Conservation (phyloP, 2,329 filamentous ascomycete genomes). For the Fusarium ambrosium region DNA sequence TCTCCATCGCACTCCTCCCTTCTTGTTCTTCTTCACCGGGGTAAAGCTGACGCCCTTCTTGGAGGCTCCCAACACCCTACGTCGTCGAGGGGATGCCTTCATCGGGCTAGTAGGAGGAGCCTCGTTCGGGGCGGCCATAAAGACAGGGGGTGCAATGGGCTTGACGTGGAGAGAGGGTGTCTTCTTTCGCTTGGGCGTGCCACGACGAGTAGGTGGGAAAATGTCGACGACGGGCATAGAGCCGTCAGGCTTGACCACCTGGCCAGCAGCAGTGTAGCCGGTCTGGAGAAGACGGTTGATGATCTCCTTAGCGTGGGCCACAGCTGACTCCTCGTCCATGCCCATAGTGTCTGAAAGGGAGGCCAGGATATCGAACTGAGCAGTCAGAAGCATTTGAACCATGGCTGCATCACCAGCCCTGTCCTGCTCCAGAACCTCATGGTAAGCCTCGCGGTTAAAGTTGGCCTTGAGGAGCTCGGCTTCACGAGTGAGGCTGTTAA, state of each 20-base stretch:
- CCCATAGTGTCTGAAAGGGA: slow-evolving; percentile 84
- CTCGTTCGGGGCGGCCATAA: slow-evolving; percentile 53
- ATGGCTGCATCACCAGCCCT: slow-evolving; percentile 82
- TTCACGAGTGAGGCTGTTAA: slow-evolving; percentile 81
- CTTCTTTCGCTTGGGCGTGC: slow-evolving; percentile 83
- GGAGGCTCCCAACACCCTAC: slow-evolving; percentile 71
- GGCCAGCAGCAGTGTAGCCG: slow-evolving; percentile 80
- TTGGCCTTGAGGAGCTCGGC: slow-evolving; percentile 87
- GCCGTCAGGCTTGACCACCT: slow-evolving; percentile 92
- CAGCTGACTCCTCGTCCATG: slow-evolving; percentile 87
- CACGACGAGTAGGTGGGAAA: slow-evolving; percentile 77
- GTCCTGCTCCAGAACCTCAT: slow-evolving; percentile 85
- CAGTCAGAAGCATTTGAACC: slow-evolving; percentile 86
- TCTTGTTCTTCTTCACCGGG: slow-evolving; percentile 81
- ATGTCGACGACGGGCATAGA: slow-evolving; percentile 71
- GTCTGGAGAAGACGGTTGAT: slow-evolving; percentile 83
- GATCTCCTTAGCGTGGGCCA: slow-evolving; percentile 81
- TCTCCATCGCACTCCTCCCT: slow-evolving; percentile 89
- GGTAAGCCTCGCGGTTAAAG: slow-evolving; percentile 83
- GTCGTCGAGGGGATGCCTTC: slow-evolving; percentile 84
- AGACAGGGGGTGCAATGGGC: slow-evolving; percentile 60
- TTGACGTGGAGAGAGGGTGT: slow-evolving; percentile 56
- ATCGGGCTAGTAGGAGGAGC: slow-evolving; percentile 64
- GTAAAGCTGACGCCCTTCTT: slow-evolving; percentile 85
- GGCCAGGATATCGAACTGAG: slow-evolving; percentile 91